Percentiles rank a stretch among this genome's conserved stretches.
phyloP scores from a whole-genome alignment of 2,329 filamentous ascomycete species.

The Arthrobotrys musiformis region DNA sequence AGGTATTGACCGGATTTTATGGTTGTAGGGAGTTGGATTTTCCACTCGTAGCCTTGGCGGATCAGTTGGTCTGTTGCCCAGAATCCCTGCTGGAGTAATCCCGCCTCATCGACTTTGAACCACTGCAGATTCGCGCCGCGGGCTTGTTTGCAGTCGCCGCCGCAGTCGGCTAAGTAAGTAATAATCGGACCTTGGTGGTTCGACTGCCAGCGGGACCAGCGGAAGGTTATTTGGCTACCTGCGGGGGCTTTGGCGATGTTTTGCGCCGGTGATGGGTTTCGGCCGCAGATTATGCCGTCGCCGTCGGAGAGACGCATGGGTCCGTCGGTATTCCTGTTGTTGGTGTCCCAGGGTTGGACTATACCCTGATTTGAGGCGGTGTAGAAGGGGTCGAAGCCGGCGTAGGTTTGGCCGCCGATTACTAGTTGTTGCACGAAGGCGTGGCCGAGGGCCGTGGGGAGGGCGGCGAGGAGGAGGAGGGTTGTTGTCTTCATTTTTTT shows the following conservation, averaged over 20 bases:
- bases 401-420: constrained; percentile 50
- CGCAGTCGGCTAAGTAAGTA: constrained; percentile 65
- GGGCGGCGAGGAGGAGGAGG: constrained; percentile 41
- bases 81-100: constrained; percentile 61
- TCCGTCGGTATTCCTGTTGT: constrained; percentile 62
- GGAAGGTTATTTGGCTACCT: constrained; percentile 65
- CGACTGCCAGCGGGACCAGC: constrained; percentile 67
- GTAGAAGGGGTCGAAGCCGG: constrained; percentile 56
- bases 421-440: constrained; percentile 56
- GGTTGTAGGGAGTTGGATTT: constrained; percentile 61
- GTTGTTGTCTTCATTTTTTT: constrained; percentile 56
- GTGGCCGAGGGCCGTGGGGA: constrained; percentile 52
- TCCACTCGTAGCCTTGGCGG: constrained; percentile 67
- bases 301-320: constrained; percentile 64
- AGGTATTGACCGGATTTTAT: constrained; percentile 66
- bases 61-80: constrained; percentile 66
- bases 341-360: constrained; percentile 59
- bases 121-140: constrained; percentile 64
- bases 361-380: constrained; percentile 52
- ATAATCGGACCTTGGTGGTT: constrained; percentile 66
- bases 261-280: constrained; percentile 63
- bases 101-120: constrained; percentile 65
- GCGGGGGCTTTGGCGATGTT: constrained; percentile 64
- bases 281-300: constrained; percentile 67
- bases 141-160: constrained; percentile 63